Evolutionary conservation across 2,329 filamentous ascomycete genomes (phyloP), one percentile per base, ranked within the genome.

Genomic region (Beauveria scarabaeidicola): DNA sequence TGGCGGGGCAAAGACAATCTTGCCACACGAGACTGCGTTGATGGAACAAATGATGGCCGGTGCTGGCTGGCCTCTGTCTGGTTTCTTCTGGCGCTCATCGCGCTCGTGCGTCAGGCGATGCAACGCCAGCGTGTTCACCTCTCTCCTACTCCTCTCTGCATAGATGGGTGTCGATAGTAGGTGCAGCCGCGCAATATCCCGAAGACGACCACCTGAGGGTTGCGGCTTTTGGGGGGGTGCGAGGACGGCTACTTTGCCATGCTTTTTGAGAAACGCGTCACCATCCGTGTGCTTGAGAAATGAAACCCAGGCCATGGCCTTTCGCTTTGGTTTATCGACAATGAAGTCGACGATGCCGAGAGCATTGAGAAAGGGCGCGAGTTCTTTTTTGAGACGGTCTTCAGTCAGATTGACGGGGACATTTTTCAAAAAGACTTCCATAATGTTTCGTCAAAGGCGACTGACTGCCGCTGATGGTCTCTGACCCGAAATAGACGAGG

Each of bases 341-440:
- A 56, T 55, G 69, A 75, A 83, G 6, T 76, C 69, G 1, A 61
- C 32, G 53, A 83, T 79, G 1, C 64, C 59, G 1, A 83, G 69
- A 0, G 51, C 63, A 0, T 68, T 65, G 66, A 82, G 73, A 27
- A 73, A 66, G 0, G 75, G 74, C 17, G 64, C 57, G 2, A 84
- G 70, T 48, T 76, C 74, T 0, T 56, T 64, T 17, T 64, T 66
- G 10, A 83, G 67, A 6, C 63, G 64, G 0, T 72, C 64, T 2
- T 77, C 71, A 8, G 72, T 69, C 29, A 81, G 63, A 21, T 73
- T 68, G 6, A 50, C 21, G 1, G 79, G 78, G 11, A 83, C 69
- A 10, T 75, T 73, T 15, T 56, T 62, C 38, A 82, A 64, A 40
- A 75, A 75, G 13, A 78, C 73, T 61, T 82, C 78, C 75, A 83